Evolutionary conservation across 2,329 filamentous ascomycete genomes (phyloP).

Genomic region (Penicillium expansum): DNA sequence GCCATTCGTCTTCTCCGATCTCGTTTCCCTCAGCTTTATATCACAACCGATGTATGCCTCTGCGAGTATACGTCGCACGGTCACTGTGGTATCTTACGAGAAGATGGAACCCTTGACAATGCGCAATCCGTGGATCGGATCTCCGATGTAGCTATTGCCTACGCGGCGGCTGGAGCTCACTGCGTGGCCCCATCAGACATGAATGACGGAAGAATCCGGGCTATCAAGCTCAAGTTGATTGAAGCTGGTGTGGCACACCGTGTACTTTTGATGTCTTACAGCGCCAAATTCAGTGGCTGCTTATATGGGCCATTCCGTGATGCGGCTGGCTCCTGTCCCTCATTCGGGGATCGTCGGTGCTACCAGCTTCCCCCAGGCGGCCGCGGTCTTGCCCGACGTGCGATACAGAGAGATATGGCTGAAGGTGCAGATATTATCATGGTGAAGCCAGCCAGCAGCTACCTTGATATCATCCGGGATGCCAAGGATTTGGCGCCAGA

Average conservation of each 20-base stretch:
- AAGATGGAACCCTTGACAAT: slow-evolving; percentile 92
- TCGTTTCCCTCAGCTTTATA: slow-evolving; percentile 85
- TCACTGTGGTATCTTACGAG: slow-evolving; percentile 91
- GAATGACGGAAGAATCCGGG: slow-evolving; percentile 96
- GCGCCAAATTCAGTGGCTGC: slow-evolving; percentile 95
- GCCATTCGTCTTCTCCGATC: slow-evolving; percentile 79
- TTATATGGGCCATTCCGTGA: slow-evolving; percentile 97
- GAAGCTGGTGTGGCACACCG: slow-evolving; percentile 90
- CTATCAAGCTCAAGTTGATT: slow-evolving; percentile 96
- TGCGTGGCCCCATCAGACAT: slow-evolving; percentile 97
- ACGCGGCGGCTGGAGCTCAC: slow-evolving; percentile 92
- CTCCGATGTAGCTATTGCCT: slow-evolving; percentile 94
- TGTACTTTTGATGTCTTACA: slow-evolving; percentile 94
- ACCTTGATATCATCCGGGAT: slow-evolving; percentile 95
- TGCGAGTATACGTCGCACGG: slow-evolving; percentile 99
- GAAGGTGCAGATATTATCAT: slow-evolving; percentile 98
- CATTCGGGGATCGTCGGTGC: slow-evolving; percentile 91
- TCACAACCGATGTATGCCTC: slow-evolving; percentile 89
- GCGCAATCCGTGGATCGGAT: slow-evolving; percentile 89
- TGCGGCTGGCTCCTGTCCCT: slow-evolving; percentile 84
- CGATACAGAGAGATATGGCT: slow-evolving; percentile 82
- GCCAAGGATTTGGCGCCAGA: slow-evolving; percentile 92
- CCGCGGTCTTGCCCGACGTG: slow-evolving; percentile 83
- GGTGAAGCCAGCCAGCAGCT: slow-evolving; percentile 96
- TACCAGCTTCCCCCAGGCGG: slow-evolving; percentile 95